Conservation (phyloP, 768 basidiomycete genomes). For the Boletus pseudo-olivaceus region DNA sequence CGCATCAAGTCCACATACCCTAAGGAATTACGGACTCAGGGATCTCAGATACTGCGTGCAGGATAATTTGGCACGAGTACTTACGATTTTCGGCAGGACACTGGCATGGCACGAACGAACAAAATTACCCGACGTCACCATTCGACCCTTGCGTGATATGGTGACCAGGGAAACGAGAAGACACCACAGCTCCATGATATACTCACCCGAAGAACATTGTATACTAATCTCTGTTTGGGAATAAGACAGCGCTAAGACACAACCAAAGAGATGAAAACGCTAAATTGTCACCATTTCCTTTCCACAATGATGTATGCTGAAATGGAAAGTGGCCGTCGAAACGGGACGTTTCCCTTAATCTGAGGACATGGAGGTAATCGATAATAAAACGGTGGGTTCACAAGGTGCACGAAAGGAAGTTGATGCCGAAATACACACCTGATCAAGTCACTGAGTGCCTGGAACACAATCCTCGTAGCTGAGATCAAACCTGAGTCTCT, state of each 20-base stretch:
- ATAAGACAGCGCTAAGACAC: not conserved
- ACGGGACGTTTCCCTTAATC: not conserved
- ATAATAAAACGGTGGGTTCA: not conserved
- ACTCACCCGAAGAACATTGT: not conserved
- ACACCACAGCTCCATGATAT: too few species aligned
- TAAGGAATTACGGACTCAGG: not conserved
- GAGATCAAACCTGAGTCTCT: not conserved
- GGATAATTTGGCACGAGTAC: not conserved
- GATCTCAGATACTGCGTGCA: not conserved
- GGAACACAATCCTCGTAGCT: not conserved
- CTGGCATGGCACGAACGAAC: not conserved
- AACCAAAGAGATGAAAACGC: not conserved
- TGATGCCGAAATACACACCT: too few species aligned
- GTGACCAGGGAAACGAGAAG: not conserved
- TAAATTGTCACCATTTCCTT: constrained; percentile 1
- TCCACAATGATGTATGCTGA: constrained; percentile 2
- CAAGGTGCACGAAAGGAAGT: not conserved
- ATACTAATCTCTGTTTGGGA: not conserved
- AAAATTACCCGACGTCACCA: not conserved
- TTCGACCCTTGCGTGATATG: not conserved
- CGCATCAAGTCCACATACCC: not conserved
- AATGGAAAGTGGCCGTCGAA: not conserved
- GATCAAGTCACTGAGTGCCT: too few species aligned
- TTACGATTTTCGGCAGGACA: constrained; percentile 3
- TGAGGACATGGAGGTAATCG: too few species aligned